phyloP scores from a whole-genome alignment of 208 protist genomes.

The Leptomonas pyrrhocoris region DNA sequence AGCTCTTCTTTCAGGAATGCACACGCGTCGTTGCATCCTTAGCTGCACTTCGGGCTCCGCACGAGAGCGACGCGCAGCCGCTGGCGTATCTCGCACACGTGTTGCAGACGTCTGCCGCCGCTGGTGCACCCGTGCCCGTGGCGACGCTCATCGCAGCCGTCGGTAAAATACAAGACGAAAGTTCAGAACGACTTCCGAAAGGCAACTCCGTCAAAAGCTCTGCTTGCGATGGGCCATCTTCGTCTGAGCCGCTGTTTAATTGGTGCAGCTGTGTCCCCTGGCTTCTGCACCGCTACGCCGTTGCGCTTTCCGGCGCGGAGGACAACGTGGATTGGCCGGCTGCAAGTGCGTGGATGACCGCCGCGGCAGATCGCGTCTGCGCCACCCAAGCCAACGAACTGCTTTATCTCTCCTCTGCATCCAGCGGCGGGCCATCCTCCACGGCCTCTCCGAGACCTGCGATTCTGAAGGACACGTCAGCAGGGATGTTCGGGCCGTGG shows the following conservation, averaged over 20 bases:
- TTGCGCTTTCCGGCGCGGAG: neutral
- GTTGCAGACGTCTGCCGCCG: slow-evolving; percentile 2
- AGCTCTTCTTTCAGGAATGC: slow-evolving; percentile 12
- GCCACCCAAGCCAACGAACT: slow-evolving; percentile 22
- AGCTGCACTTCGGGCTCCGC: slow-evolving; percentile 1
- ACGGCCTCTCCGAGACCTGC: neutral
- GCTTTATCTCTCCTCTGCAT: slow-evolving; percentile 4
- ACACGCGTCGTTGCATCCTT: slow-evolving; percentile 17
- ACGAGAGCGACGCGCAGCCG: slow-evolving; percentile 19
- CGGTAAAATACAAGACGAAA: neutral
- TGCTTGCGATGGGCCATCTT: neutral
- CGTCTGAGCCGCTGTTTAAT: neutral
- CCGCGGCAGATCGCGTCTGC: slow-evolving; percentile 39
- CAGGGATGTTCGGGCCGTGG: slow-evolving; percentile 22
- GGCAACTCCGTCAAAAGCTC: neutral
- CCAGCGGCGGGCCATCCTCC: neutral
- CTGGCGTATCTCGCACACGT: slow-evolving; percentile 21
- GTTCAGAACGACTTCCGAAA: neutral
- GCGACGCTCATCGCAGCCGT: slow-evolving; percentile 15
- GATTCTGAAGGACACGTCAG: neutral
- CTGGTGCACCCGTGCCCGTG: slow-evolving; percentile 3
- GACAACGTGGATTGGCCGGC: slow-evolving; percentile 11
- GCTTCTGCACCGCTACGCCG: slow-evolving; percentile 29
- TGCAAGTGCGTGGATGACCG: slow-evolving; percentile 35
- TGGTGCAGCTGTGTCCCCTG: slow-evolving; percentile 37